These are phyloP conservation scores for Kwoniella shivajii DNA, from an alignment of 1,284 basidiomycete genomes.

Conservation along the genomic window DNA sequence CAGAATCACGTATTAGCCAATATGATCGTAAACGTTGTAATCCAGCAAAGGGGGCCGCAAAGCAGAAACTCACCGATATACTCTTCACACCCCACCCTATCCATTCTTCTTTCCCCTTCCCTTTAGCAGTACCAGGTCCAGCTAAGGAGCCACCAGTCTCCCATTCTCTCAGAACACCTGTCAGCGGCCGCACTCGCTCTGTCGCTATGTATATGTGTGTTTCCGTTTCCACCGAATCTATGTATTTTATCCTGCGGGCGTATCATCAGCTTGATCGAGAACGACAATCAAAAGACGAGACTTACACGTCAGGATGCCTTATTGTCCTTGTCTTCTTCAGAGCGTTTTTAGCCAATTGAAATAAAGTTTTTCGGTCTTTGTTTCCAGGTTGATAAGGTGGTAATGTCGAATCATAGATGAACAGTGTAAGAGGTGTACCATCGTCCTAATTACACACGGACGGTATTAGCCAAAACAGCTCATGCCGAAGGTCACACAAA, in stretches of 20 bases:
- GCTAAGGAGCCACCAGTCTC: conserved; percentile 39
- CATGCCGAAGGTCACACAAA: conserved; percentile 4
- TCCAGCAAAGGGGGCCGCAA: not conserved
- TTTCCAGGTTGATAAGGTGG: conserved; percentile 52
- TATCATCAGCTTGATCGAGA: not conserved
- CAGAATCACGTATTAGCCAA: not conserved
- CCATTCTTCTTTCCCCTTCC: conserved; percentile 79
- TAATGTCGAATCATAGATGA: conserved; percentile 74
- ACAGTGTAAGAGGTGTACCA: conserved; percentile 76
- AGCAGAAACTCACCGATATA: conserved; percentile 67
- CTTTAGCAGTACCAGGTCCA: conserved; percentile 43
- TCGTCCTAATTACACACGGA: conserved; percentile 70
- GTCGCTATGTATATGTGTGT: conserved; percentile 89
- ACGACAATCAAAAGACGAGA: not conserved
- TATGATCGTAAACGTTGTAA: not conserved
- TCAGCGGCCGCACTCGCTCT: conserved; percentile 81
- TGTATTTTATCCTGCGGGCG: conserved; percentile 70
- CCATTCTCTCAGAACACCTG: conserved; percentile 67
- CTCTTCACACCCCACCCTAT: conserved; percentile 90
- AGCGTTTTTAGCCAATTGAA: conserved; percentile 85
- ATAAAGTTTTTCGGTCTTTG: conserved; percentile 62
- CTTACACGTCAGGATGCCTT: conserved; percentile 84
- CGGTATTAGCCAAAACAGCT: not conserved
- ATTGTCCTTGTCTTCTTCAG: conserved; percentile 87
- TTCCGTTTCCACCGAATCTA: conserved; percentile 89